Evolutionary conservation across 1,284 basidiomycete genomes (phyloP), one percentile per base, ranked within the genome.

Genomic region (Austroboletus novae-zelandiae): DNA sequence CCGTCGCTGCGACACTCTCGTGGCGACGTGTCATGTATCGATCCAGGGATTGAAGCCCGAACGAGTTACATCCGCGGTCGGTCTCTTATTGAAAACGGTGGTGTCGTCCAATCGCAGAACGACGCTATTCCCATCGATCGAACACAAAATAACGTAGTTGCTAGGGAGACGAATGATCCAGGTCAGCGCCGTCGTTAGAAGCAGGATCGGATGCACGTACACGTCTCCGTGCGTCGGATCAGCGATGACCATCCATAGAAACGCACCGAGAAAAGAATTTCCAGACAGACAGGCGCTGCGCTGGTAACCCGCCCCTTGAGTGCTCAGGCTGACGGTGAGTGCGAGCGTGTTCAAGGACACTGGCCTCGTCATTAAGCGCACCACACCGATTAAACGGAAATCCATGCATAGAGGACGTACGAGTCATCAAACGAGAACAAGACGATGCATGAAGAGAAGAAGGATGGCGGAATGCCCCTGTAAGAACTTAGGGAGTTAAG

Each of bases 91-190:
- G 17, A 72, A 59, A 9, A 55, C 52, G 9, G 66, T 66, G 4
- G 59, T 66, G 43, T 62, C 47, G 42, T 72, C 71, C 0, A 64
- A 67, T 5, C 70, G 65, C 44, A 73, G 53, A 34, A 76, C 69
- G 51, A 82, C 79, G 27, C 68, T 70, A 54, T 74, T 61, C 10
- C 61, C 66, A n/a, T 69, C 69, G 1, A 77, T 67, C 47, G 68
- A 79, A 9, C 78, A 77, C 44, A 82, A 59, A 52, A 71, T 56
- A 36, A 82, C 77, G 51, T 83, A 83, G 57, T 78, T 80, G 17
- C 79, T 81, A 40, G 32, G 32, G 23, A 37, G 6, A 14, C 11
- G 15, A 34, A 34, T 34, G 27, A 18, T 20, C 32, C 30, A 30
- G 27, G 6, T 7, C 6, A 1, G 9, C n/a, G 20, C 20, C 30